A percentile compares a stretch with the other conserved stretches of the same genome.
These are phyloP conservation scores for Kodamaea jinghongensis DNA, from an alignment of 805 yeast genomes.

Conservation along the genomic window DNA sequence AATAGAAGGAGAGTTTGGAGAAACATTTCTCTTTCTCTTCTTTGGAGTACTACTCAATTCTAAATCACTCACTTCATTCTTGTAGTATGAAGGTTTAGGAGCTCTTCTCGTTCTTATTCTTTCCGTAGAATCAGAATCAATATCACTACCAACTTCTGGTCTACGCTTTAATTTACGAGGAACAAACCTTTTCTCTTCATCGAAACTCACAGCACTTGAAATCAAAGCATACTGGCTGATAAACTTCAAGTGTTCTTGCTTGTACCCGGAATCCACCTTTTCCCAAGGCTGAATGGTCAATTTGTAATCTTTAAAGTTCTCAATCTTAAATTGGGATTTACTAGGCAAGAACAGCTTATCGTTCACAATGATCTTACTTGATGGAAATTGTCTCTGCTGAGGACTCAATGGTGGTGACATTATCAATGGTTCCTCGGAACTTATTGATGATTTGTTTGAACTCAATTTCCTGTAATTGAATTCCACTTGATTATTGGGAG, in stretches of 20 bases:
- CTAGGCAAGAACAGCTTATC: slow-evolving; percentile 7
- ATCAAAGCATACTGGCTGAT: slow-evolving; percentile 48
- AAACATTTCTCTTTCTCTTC: slow-evolving; percentile 36
- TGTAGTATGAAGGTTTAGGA: slow-evolving; percentile 32
- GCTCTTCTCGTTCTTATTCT: slow-evolving; percentile 61
- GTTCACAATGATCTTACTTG: slow-evolving; percentile 2
- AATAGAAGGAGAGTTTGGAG: slow-evolving; percentile 30
- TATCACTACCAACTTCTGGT: slow-evolving; percentile 6
- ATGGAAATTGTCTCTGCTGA: slow-evolving; percentile 11
- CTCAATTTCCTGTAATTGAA: neutral
- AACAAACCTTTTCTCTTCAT: slow-evolving; percentile 8
- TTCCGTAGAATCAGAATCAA: slow-evolving; percentile 23
- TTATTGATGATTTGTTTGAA: slow-evolving; percentile 4
- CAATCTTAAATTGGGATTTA: slow-evolving; percentile 42
- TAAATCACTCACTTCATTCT: slow-evolving; percentile 17
- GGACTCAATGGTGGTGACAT: slow-evolving; percentile 29
- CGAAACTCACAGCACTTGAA: slow-evolving; percentile 12
- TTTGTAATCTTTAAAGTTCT: slow-evolving; percentile 43
- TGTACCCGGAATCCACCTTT: slow-evolving; percentile 44
- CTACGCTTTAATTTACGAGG: slow-evolving; percentile 14
- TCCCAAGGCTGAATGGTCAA: slow-evolving; percentile 54
- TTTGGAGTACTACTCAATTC: slow-evolving; percentile 32
- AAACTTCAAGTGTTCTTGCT: slow-evolving; percentile 48
- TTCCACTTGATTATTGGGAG: slow-evolving; percentile 22
- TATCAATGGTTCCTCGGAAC: slow-evolving; percentile 17